Evolutionary conservation across 768 basidiomycete species (phyloP).

Genomic region (Amanita thiersii): DNA sequence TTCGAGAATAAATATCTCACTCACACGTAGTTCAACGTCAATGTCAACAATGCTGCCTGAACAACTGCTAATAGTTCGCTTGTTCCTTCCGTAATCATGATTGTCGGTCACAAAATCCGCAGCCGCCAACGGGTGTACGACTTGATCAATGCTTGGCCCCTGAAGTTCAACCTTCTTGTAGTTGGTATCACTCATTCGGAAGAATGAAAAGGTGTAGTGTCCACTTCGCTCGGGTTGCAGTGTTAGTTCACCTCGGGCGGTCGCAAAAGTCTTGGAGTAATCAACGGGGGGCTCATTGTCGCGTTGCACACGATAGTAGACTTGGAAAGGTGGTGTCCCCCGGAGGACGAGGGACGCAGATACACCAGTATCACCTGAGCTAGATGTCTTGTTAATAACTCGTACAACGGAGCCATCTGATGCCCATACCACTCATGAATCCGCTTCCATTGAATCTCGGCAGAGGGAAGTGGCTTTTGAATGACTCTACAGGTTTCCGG

Average conservation of each 20-base stretch:
- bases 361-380: conserved; percentile 88
- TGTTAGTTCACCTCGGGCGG: conserved; percentile 73
- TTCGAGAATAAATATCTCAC: conserved; percentile 15
- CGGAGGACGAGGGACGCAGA: conserved; percentile 79
- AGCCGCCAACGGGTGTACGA: conserved; percentile 82
- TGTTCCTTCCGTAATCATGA: conserved; percentile 31
- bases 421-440: conserved; percentile 82
- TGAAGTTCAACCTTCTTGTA: conserved; percentile 72
- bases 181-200: conserved; percentile 72
- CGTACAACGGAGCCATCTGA: neutral
- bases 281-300: conserved; percentile 60
- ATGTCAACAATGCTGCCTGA: conserved; percentile 69
- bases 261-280: conserved; percentile 48
- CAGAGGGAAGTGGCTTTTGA: conserved; percentile 68
- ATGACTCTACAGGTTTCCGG: conserved; percentile 75
- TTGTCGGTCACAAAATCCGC: conserved; percentile 57
- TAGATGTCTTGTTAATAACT: conserved; percentile 19
- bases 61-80: conserved; percentile 64
- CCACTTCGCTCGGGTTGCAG: conserved; percentile 86
- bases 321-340: conserved; percentile 83
- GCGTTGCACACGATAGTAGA: conserved; percentile 70
- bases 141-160: conserved; percentile 75
- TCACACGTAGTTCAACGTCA: conserved; percentile 73
- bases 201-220: conserved; percentile 79
- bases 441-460: conserved; percentile 82